Percentiles rank a stretch among this genome's conserved stretches.
Evolutionary conservation across 352 stramenopile species (phyloP).

Genomic region (Peronospora belbahrii): DNA sequence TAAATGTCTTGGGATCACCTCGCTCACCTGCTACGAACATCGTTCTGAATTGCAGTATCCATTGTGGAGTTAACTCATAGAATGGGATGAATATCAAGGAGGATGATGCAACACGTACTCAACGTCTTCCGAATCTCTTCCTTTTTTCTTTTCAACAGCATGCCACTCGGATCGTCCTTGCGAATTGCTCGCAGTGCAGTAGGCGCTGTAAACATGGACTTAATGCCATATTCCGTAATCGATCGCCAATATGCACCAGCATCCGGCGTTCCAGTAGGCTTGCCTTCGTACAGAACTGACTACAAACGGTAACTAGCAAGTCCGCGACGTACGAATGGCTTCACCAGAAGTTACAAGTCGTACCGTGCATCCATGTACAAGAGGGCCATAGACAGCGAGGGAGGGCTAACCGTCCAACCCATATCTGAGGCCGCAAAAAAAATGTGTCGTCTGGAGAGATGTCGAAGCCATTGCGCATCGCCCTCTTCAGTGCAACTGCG

Average conservation of each 20-base stretch:
- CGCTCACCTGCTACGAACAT: constrained; percentile 87
- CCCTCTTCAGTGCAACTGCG: constrained; percentile 82
- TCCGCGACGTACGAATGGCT: not conserved
- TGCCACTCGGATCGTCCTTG: constrained; percentile 69
- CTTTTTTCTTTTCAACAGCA: constrained; percentile 41
- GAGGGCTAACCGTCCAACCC: constrained; percentile 86
- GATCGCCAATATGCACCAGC: constrained; percentile 83
- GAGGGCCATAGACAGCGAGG: constrained; percentile 85
- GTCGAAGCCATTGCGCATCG: constrained; percentile 74
- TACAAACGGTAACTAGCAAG: constrained; percentile 4
- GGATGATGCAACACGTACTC: constrained; percentile 33
- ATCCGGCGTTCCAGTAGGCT: constrained; percentile 83
- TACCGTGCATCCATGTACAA: constrained; percentile 79
- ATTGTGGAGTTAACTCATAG: not conserved
- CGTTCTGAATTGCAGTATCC: constrained; percentile 20
- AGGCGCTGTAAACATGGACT: constrained; percentile 87
- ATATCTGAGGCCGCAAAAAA: constrained; percentile 68
- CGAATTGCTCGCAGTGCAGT: constrained; percentile 86
- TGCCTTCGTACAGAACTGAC: constrained; percentile 87
- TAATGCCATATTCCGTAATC: constrained; percentile 78
- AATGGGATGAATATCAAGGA: not conserved
- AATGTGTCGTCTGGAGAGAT: constrained; percentile 71
- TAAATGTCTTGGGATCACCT: constrained; percentile 81
- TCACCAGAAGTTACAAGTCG: not conserved
- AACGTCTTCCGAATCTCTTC: constrained; percentile 38